Base-by-base conservation (phyloP, 2,329 filamentous ascomycete species). In the Cryphonectria japonica region DNA sequence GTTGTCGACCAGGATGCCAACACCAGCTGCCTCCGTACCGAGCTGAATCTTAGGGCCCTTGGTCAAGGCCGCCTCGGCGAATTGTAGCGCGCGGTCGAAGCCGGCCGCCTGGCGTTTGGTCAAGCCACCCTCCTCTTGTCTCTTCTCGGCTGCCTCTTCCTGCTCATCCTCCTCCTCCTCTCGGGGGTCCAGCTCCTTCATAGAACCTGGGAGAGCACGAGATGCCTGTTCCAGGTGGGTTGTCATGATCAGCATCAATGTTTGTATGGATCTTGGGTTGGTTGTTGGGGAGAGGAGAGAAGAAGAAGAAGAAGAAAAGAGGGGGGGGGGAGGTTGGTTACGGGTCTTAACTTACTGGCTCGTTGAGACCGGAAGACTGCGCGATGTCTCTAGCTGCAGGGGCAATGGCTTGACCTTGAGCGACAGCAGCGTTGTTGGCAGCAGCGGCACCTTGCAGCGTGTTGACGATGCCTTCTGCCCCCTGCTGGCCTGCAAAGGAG, bases 401-500 rank as follows among this genome's bases (percentile, higher is more conserved):
- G 43, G 70, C 64, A 8, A 68, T 68, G 46, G 71, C 71, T 46
- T 69, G 67, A 2, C 70, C 70, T 46, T 69, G 41, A 26, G 70
- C 70, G 63, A 72, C 70, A 52, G 70, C 70, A 59, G 67, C 70
- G n/a, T 60, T 62, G 37, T 26, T 63, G 26, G 91, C 73, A 91
- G 72, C 73, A 32, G 79, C 82, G 32, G 83, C 83, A 22, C 82
- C 82, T 52, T 82, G 78, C 59, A 85, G 79, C 14, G 83, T 82
- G 54, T 82, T 79, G 79, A 85, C 83, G 73, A 85, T 74, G 69
- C 80, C 78, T 50, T 79, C 80, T 22, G 81, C 83, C 13, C 78
- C 78, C 77, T 80, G 79, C 66, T 79, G 81, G 3, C 79, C 81
- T 71, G 81, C 82, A 68, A 86, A 83, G 66, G 83, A 83, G 70